Conservation (phyloP, 495 filamentous ascomycete genomes). For the Daldinia vernicosa region DNA sequence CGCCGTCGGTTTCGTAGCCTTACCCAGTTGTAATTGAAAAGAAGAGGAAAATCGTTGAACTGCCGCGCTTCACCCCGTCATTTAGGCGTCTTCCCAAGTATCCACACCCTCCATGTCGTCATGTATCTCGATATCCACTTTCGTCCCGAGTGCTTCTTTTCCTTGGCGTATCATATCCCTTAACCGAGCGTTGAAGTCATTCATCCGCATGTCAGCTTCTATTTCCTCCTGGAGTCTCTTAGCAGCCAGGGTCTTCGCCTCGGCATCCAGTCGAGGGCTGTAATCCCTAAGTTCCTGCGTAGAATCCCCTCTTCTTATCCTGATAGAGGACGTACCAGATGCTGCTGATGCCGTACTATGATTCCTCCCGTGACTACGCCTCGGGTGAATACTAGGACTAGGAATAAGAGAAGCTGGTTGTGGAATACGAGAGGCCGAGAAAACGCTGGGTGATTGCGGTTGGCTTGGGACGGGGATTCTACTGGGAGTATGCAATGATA, state of each 20-base stretch:
- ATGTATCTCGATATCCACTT: slow-evolving; percentile 69
- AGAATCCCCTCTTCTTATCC: slow-evolving; percentile 35
- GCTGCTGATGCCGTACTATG: slow-evolving; percentile 49
- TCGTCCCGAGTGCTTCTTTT: slow-evolving; percentile 84
- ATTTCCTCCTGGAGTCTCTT: slow-evolving; percentile 73
- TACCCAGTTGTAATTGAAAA: neutral
- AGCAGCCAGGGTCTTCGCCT: slow-evolving; percentile 74
- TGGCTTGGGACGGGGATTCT: slow-evolving; percentile 51
- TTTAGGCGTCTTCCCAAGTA: slow-evolving; percentile 51
- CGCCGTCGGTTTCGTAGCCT: neutral
- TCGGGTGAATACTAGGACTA: slow-evolving; percentile 38
- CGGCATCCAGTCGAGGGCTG: slow-evolving; percentile 58
- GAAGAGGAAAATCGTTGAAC: neutral
- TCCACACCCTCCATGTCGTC: slow-evolving; percentile 29
- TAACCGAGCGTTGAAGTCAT: slow-evolving; percentile 78
- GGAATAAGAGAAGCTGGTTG: slow-evolving; percentile 46
- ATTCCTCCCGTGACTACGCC: slow-evolving; percentile 48
- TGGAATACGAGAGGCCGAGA: slow-evolving; percentile 30
- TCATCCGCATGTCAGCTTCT: slow-evolving; percentile 80
- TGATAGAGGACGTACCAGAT: slow-evolving; percentile 26
- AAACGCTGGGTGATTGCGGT: slow-evolving; percentile 36
- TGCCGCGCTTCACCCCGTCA: neutral
- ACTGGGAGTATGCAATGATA: slow-evolving; percentile 46
- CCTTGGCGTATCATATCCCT: slow-evolving; percentile 89
- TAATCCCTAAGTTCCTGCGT: slow-evolving; percentile 46